These are phyloP conservation scores for Penicillium corylophilum DNA, from an alignment of 2,329 filamentous ascomycete genomes.

Conservation along the genomic window DNA sequence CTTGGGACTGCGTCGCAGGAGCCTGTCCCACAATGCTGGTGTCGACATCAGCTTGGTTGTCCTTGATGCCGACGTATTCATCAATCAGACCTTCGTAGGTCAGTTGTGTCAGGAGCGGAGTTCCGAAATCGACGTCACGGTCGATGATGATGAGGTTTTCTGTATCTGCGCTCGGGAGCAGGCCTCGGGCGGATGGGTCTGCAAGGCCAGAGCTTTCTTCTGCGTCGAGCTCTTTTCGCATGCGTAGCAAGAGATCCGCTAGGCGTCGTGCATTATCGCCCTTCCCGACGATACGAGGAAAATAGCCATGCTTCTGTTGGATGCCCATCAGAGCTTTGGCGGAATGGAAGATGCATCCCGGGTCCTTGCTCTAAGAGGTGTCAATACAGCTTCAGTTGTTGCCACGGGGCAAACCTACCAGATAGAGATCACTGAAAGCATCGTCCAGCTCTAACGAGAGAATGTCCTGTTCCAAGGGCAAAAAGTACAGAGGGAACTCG, in stretches of 20 bases:
- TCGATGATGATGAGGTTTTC: slow-evolving; percentile 95
- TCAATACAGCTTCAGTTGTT: not conserved
- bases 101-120: slow-evolving; percentile 85
- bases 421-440: slow-evolving; percentile 81
- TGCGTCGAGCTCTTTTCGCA: slow-evolving; percentile 86
- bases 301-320: slow-evolving; percentile 87
- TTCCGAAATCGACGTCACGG: slow-evolving; percentile 90
- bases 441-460: slow-evolving; percentile 87
- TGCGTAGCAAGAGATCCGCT: slow-evolving; percentile 80
- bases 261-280: slow-evolving; percentile 90
- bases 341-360: slow-evolving; percentile 83
- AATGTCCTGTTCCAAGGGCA: slow-evolving; percentile 87
- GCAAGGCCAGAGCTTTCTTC: slow-evolving; percentile 66
- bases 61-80: slow-evolving; percentile 85
- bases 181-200: slow-evolving; percentile 57
- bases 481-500: slow-evolving; percentile 84
- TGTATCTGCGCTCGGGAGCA: slow-evolving; percentile 81
- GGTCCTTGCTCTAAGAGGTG: slow-evolving; percentile 69
- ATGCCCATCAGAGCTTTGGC: slow-evolving; percentile 92
- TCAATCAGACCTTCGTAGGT: slow-evolving; percentile 97
- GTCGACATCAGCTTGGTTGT: slow-evolving; percentile 92
- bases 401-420: slow-evolving; percentile 49
- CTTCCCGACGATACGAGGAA: slow-evolving; percentile 92
- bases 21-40: slow-evolving; percentile 79
- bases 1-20: slow-evolving; percentile 53